These are phyloP conservation scores for Daucus carota DNA, from an alignment of 129 eudicot species.

Conservation along the genomic window DNA sequence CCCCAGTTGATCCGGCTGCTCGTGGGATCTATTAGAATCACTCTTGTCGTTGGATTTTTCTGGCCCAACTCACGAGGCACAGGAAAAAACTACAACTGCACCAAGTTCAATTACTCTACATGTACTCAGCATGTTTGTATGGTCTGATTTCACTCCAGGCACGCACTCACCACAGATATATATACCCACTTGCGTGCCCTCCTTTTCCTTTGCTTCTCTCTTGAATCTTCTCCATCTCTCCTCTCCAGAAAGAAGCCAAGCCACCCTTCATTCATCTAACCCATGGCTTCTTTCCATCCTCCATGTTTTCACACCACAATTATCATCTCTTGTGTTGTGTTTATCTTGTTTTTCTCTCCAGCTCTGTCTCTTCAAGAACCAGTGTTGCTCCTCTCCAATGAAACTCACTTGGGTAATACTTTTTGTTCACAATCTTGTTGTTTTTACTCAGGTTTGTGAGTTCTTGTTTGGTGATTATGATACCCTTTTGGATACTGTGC, in stretches of 20 bases:
- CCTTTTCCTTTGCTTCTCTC: constrained; percentile 3
- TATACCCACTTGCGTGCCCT: constrained; percentile 11
- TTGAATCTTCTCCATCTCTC: neutral
- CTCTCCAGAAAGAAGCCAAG: neutral
- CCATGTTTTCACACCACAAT: too few species aligned
- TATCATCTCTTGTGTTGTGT: neutral
- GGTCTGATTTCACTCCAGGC: neutral
- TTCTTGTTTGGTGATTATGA: constrained; percentile 1
- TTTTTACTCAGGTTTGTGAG: neutral
- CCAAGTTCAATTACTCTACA: neutral
- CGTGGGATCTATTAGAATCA: constrained; percentile 23
- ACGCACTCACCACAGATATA: neutral
- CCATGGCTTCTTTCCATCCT: constrained; percentile 13
- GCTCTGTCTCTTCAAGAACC: constrained; percentile 9
- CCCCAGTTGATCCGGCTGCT: neutral
- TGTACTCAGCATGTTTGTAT: neutral
- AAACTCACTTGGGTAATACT: constrained; percentile 19
- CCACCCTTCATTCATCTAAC: neutral
- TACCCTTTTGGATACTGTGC: neutral
- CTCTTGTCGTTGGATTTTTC: neutral
- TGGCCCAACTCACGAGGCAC: constrained; percentile 22
- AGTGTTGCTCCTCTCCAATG: constrained; percentile 11
- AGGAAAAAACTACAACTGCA: neutral
- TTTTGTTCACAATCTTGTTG: neutral
- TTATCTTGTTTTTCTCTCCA: constrained; percentile 14